A percentile compares a stretch with the other conserved stretches of the same genome.
phyloP scores from a whole-genome alignment of 352 stramenopile genomes.

The Globisporangium alternatum region DNA sequence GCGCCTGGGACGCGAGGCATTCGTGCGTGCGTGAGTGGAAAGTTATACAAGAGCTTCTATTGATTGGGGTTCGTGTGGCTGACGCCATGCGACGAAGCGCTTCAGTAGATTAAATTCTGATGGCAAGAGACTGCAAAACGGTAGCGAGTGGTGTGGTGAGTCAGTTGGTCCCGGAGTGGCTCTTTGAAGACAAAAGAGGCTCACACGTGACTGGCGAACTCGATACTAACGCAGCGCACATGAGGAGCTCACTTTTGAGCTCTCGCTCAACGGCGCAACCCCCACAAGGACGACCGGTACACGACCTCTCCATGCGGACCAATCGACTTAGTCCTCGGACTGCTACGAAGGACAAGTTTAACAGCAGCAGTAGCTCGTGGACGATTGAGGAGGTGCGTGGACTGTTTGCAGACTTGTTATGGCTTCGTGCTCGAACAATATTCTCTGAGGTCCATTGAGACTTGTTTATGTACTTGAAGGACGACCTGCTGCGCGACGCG shows the following conservation, averaged over 20 bases:
- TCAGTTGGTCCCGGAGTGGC: not conserved
- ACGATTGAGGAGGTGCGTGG: not conserved
- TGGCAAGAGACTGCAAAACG: not conserved
- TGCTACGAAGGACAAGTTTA: not conserved
- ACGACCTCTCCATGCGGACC: not conserved
- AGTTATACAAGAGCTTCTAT: not conserved
- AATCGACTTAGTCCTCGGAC: not conserved
- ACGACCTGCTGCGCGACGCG: not conserved
- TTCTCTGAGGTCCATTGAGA: not conserved
- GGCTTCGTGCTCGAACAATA: not conserved
- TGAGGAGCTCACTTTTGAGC: not conserved
- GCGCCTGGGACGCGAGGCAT: not conserved
- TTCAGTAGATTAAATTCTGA: not conserved
- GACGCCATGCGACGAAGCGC: not conserved
- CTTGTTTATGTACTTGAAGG: not conserved
- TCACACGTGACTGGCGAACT: not conserved
- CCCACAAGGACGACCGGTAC: not conserved
- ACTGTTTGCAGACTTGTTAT: not conserved
- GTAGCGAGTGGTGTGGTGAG: not conserved
- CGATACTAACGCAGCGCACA: no score
- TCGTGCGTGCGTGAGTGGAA: not conserved
- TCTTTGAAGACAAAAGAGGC: not conserved
- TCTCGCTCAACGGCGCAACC: not conserved
- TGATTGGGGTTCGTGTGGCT: not conserved
- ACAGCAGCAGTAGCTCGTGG: not conserved